A percentile compares a stretch with the other conserved stretches of the same genome.
Evolutionary conservation across 2,329 filamentous ascomycete genomes (phyloP).

Genomic region (Aspergillus novofumigatus): DNA sequence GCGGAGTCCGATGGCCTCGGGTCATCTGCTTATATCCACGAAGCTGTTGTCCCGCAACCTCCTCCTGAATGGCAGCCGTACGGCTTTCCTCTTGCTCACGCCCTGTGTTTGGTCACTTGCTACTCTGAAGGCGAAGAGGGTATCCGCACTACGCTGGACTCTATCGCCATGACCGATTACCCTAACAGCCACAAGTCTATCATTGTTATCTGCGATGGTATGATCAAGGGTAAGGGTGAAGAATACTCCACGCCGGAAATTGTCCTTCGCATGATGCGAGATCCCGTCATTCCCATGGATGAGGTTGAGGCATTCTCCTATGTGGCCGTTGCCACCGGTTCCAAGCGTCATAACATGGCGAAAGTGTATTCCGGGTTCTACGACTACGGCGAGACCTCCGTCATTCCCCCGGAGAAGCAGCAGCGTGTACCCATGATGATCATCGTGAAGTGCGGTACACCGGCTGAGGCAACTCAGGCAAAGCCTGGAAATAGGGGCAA

Average conservation of each 20-base stretch:
- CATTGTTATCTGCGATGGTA: constrained; percentile 91
- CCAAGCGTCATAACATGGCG: constrained; percentile 99
- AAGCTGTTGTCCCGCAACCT: constrained; percentile 91
- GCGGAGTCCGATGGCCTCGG: constrained; percentile 66
- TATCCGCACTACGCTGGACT: constrained; percentile 89
- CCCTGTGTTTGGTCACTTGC: constrained; percentile 90
- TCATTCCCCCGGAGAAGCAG: constrained; percentile 79
- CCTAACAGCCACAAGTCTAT: constrained; percentile 99
- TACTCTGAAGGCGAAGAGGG: constrained; percentile 96
- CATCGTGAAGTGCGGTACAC: constrained; percentile 91
- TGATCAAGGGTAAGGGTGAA: constrained; percentile 96
- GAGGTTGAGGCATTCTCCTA: constrained; percentile 91
- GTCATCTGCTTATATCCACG: constrained; percentile 92
- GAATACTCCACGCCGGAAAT: constrained; percentile 82
- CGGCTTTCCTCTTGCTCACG: constrained; percentile 88
- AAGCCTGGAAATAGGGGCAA: constrained; percentile 98
- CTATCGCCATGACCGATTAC: constrained; percentile 95
- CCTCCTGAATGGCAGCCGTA: constrained; percentile 97
- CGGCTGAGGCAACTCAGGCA: constrained; percentile 71
- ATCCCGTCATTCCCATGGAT: constrained; percentile 72
- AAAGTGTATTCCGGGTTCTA: constrained; percentile 98
- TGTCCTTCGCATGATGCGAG: constrained; percentile 88
- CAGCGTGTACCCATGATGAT: constrained; percentile 98
- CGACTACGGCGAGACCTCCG: constrained; percentile 80
- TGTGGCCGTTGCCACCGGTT: constrained; percentile 89